A percentile compares a stretch with the other conserved stretches of the same genome.
Conservation (phyloP, 805 yeast genomes). For the Myxozyma vanderwaltii region DNA sequence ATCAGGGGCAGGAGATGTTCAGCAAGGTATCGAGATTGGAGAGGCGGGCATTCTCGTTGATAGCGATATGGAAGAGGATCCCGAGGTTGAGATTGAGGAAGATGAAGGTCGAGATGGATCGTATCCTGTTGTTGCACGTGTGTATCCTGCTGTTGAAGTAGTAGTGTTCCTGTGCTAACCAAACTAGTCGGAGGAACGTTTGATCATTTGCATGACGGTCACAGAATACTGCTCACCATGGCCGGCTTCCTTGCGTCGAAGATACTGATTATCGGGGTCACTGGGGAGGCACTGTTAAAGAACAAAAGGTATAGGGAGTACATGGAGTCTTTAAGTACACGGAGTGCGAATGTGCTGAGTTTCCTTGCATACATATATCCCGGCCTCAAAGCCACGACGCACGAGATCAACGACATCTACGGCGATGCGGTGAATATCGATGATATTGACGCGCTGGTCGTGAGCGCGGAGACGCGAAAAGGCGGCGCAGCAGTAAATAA, state of each 20-base stretch:
- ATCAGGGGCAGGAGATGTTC: neutral
- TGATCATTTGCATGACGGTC: constrained; percentile 96
- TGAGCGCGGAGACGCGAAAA: constrained; percentile 73
- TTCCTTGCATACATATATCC: constrained; percentile 59
- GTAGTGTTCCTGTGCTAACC: neutral
- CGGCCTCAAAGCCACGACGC: constrained; percentile 51
- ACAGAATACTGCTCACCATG: constrained; percentile 76
- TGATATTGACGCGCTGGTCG: constrained; percentile 75
- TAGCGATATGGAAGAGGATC: constrained; percentile 15
- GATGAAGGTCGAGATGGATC: constrained; percentile 26
- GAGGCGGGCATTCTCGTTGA: constrained; percentile 25
- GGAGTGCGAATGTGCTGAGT: constrained; percentile 51
- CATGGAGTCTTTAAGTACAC: constrained; percentile 57
- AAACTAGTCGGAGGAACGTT: constrained; percentile 89
- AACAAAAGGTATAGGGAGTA: constrained; percentile 74
- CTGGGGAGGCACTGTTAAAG: constrained; percentile 69
- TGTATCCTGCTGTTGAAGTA: neutral
- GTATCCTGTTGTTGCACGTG: constrained; percentile 33
- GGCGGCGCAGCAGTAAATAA: constrained; percentile 79
- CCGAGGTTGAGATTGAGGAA: constrained; percentile 17
- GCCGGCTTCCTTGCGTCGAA: constrained; percentile 61
- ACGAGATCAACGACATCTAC: constrained; percentile 77
- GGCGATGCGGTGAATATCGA: constrained; percentile 86
- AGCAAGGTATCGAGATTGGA: constrained; percentile 7
- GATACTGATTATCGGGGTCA: constrained; percentile 75